Evolutionary conservation across 306 rosid genomes (phyloP).

Genomic region (Prinsepia uniflora): DNA sequence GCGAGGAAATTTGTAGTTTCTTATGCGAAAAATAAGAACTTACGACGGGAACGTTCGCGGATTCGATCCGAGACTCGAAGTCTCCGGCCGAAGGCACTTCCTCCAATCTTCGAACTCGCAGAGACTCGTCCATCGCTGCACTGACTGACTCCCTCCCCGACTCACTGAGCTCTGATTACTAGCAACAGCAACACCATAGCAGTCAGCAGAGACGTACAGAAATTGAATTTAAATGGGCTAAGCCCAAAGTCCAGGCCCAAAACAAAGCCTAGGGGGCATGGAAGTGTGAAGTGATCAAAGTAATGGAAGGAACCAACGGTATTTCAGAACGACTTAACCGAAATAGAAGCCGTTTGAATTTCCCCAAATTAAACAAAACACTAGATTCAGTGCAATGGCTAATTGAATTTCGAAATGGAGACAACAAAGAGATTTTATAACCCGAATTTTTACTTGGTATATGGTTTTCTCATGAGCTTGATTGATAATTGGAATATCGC

Average conservation of each 20-base stretch:
- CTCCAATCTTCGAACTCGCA: slow-evolving; percentile 46
- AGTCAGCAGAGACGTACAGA: background rate
- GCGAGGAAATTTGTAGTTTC: background rate
- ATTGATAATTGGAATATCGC: background rate
- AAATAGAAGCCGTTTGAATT: background rate
- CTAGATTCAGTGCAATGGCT: background rate
- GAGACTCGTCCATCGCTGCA: slow-evolving; percentile 38
- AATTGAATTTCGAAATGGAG: slow-evolving; percentile 11
- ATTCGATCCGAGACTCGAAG: slow-evolving; percentile 38
- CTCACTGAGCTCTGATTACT: background rate
- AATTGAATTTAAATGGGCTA: background rate
- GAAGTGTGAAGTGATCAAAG: background rate
- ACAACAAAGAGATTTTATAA: background rate
- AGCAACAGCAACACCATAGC: background rate
- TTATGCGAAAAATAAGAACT: slow-evolving; percentile 3
- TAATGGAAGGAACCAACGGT: background rate
- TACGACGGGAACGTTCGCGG: slow-evolving; percentile 46
- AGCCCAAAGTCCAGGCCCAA: background rate
- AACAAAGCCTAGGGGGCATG: background rate
- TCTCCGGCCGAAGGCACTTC: slow-evolving; percentile 40
- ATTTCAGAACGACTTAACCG: background rate
- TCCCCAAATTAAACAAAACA: background rate
- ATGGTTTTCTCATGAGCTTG: background rate
- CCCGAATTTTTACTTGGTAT: background rate
- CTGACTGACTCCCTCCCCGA: background rate